These are phyloP conservation scores for Phyllostachys edulis DNA, from an alignment of 176 grass and related monocot species.

Conservation along the genomic window DNA sequence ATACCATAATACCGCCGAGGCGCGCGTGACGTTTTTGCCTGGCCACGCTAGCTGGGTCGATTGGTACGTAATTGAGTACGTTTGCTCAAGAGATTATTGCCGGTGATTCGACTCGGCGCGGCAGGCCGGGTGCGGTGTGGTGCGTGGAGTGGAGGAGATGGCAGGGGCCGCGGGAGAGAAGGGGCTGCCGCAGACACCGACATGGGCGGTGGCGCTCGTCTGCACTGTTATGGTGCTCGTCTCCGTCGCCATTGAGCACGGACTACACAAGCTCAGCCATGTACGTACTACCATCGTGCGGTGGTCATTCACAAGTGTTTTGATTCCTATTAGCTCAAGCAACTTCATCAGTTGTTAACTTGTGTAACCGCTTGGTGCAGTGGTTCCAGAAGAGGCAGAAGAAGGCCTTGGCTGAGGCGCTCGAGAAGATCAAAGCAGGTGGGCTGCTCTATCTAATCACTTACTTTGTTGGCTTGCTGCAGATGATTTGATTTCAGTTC, in stretches of 20 bases:
- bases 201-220: constrained; percentile 77
- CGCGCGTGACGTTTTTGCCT: neutral
- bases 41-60: no score
- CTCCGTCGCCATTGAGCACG: constrained; percentile 72
- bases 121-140: no score
- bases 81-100: neutral
- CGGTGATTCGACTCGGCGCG: neutral
- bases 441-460: neutral
- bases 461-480: neutral
- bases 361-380: constrained; percentile 32
- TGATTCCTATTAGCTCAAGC: neutral
- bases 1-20: neutral
- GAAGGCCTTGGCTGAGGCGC: constrained; percentile 77
- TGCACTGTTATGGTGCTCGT: constrained; percentile 57
- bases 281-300: constrained; percentile 30
- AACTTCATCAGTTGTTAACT: neutral
- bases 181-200: constrained; percentile 55
- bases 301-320: neutral
- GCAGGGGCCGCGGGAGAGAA: constrained; percentile 24
- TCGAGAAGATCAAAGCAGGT: constrained; percentile 90
- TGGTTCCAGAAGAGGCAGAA: constrained; percentile 74
- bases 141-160: neutral
- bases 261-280: constrained; percentile 60
- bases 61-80: neutral
- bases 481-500: neutral